A percentile compares a stretch with the other conserved stretches of the same genome.
Conservation (phyloP, 139 green algal species). For the Coelastrella sp. region DNA sequence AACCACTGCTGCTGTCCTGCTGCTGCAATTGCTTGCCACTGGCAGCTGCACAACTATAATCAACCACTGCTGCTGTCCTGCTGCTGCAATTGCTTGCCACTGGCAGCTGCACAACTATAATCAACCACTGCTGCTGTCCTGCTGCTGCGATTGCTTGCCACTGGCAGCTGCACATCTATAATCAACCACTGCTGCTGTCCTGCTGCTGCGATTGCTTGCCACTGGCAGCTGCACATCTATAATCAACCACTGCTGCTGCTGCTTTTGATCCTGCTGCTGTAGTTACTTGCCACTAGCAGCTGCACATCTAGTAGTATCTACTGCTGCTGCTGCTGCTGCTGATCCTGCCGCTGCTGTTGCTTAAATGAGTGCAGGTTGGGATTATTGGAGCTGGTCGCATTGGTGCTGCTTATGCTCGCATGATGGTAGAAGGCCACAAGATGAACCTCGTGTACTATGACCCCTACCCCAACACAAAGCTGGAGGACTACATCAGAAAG, state of each 20-base stretch:
- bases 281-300: not conserved
- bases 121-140: not conserved
- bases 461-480: slow-evolving; percentile 87
- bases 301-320: not conserved
- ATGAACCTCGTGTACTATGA: slow-evolving; percentile 99
- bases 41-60: no score
- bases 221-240: not conserved
- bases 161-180: no score
- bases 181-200: not conserved
- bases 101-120: not conserved
- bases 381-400: slow-evolving; percentile 97
- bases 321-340: no score
- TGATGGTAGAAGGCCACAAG: slow-evolving; percentile 99
- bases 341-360: not conserved
- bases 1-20: no score
- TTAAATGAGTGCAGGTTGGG: slow-evolving; percentile 73
- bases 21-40: no score
- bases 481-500: slow-evolving; percentile 76
- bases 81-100: not conserved
- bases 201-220: no score
- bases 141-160: no score
- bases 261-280: no score
- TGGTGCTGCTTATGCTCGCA: slow-evolving; percentile 94
- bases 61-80: not conserved
- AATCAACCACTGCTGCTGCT: no score